Percentiles rank a stretch among this genome's conserved stretches.
Conservation (phyloP, 352 stramenopile species). For the Phytophthora macrochlamydospora region DNA sequence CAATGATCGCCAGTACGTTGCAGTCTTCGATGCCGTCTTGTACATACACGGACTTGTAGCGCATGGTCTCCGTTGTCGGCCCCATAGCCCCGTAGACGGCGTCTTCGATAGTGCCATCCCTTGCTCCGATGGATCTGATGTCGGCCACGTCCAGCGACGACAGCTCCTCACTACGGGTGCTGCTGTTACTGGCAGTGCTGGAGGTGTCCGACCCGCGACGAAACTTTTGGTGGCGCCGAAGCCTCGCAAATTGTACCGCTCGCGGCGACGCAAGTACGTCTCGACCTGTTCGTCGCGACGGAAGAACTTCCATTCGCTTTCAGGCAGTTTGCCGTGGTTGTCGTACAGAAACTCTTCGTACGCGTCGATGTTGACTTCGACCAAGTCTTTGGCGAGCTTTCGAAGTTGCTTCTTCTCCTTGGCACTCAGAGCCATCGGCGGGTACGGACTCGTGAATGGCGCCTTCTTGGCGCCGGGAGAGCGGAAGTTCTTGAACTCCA, state of each 20-base stretch:
- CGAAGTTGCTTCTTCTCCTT: slow-evolving; percentile 18
- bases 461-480: slow-evolving; percentile 7
- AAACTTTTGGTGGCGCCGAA: slow-evolving; percentile 30
- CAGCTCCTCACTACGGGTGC: slow-evolving; percentile 15
- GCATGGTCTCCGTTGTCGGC: slow-evolving; percentile 35
- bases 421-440: slow-evolving; percentile 13
- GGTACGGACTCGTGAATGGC: slow-evolving; percentile 17
- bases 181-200: slow-evolving; percentile 16
- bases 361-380: slow-evolving; percentile 20
- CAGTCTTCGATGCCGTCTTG: slow-evolving; percentile 34
- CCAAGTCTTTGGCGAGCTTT: slow-evolving; percentile 11
- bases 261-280: slow-evolving; percentile 27
- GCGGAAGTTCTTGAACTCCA: no score
- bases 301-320: slow-evolving; percentile 32
- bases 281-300: slow-evolving; percentile 31
- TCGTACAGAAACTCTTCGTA: slow-evolving; percentile 18
- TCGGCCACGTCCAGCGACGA: slow-evolving; percentile 24
- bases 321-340: slow-evolving; percentile 19
- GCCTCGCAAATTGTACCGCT: slow-evolving; percentile 25
- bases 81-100: slow-evolving; percentile 35
- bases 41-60: slow-evolving; percentile 34
- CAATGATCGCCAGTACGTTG: slow-evolving; percentile 35
- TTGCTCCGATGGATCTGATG: slow-evolving; percentile 30
- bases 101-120: slow-evolving; percentile 35
- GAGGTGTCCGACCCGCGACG: slow-evolving; percentile 8